Base-by-base conservation (phyloP, 1,284 basidiomycete species). In the Ustilago sp. region DNA sequence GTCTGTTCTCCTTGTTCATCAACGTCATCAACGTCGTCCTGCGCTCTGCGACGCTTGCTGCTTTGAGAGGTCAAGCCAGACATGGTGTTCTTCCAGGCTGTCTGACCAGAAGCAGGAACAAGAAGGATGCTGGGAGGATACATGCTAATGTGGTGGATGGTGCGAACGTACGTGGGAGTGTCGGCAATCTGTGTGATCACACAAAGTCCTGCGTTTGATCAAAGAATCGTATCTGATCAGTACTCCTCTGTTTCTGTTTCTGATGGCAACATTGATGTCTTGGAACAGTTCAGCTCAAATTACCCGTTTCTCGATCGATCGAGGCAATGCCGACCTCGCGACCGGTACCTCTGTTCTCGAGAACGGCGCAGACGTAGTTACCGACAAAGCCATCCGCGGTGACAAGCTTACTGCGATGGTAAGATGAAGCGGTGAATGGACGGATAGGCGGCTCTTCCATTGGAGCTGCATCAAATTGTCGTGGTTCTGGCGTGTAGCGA, bases 301-400 rank as follows among this genome's bases (percentile, higher is more conserved):
- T 89, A 12, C 93, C 93, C 0, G 93, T 94, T 43, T 92, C 91
- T 74, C 89, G 90, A 68, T 94, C 91, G n/a, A 94, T 88, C 0
- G 92, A 92, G 1, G 93, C 93, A 41, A 95, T 90, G 4, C 94
- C 94, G 3, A 95, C 90, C 86, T 95, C 94, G 45, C 92, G 88
- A 0, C 91, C 91, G 28, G 92, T 88, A 2, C 93, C 87, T 85
- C 68, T 39, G n/a, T 64, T 71, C 47, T 77, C 74, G 35, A 75
- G 34, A 35, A 76, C 52, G 13, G 81, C 81, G 34, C 67, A 75
- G 12, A 81, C 63, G 34, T 73, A 77, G 51, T 48, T 73, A 19
- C 69, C 69, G 2, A 65, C 62, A 4, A 54, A 67, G 35, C 67
- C 70, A 41, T 77, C 74, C 1, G 69, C 74, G 2, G 74, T 77